Evolutionary conservation across 2,329 filamentous ascomycete genomes (phyloP).

Genomic region (Aspergillus texensis): DNA sequence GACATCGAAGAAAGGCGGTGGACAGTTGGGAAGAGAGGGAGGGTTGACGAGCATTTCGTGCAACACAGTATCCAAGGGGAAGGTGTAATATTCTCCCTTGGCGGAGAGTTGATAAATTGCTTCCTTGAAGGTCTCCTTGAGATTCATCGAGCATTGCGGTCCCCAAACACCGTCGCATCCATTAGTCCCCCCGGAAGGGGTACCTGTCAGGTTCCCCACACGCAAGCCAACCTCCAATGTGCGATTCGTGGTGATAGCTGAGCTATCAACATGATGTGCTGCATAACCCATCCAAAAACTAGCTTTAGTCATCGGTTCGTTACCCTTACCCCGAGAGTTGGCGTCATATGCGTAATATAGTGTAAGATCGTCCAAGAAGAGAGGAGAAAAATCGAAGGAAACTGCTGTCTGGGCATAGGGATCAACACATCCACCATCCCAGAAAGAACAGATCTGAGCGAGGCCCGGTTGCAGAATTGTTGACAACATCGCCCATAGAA

Average conservation of each 20-base stretch:
- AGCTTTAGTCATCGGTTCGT: slow-evolving; percentile 39
- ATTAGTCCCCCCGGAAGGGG: slow-evolving; percentile 36
- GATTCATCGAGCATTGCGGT: slow-evolving; percentile 31
- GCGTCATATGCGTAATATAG: slow-evolving; percentile 42
- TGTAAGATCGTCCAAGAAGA: slow-evolving; percentile 35
- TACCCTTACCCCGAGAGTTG: slow-evolving; percentile 31
- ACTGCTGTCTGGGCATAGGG: slow-evolving; percentile 41
- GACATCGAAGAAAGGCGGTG: slow-evolving; percentile 36
- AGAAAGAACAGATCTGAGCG: slow-evolving; percentile 40
- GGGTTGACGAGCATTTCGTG: slow-evolving; percentile 28
- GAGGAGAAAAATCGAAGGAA: slow-evolving; percentile 35
- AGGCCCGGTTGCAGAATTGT: slow-evolving; percentile 22
- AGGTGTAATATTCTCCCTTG: slow-evolving; percentile 30
- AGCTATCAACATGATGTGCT: slow-evolving; percentile 28
- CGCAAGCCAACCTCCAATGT: slow-evolving; percentile 42
- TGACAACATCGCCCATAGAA: slow-evolving; percentile 26
- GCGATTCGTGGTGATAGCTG: slow-evolving; percentile 33
- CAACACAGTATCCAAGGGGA: slow-evolving; percentile 34
- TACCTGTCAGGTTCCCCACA: slow-evolving; percentile 41
- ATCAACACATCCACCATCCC: slow-evolving; percentile 39
- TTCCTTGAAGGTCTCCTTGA: slow-evolving; percentile 32
- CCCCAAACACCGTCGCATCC: slow-evolving; percentile 44
- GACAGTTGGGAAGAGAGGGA: slow-evolving; percentile 31
- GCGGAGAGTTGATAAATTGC: slow-evolving; percentile 31
- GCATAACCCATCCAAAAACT: slow-evolving; percentile 41